phyloP scores from a whole-genome alignment of 2,329 filamentous ascomycete genomes.

The Aspergillus aculeatus region DNA sequence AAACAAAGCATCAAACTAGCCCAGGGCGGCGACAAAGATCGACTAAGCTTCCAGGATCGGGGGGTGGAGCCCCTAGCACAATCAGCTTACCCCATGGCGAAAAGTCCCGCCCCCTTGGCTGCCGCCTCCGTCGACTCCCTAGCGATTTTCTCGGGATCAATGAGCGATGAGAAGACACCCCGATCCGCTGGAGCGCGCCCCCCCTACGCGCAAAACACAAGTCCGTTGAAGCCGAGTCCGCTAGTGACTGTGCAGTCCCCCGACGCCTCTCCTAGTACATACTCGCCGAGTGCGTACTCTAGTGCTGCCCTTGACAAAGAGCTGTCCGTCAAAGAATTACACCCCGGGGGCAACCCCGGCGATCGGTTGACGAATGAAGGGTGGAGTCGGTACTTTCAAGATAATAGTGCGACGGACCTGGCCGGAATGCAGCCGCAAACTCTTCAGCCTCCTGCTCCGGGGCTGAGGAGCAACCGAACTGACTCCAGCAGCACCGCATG shows the following conservation, averaged over 20 bases:
- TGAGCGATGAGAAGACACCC: constrained; percentile 33
- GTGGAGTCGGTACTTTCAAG: constrained; percentile 51
- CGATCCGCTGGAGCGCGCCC: constrained; percentile 22
- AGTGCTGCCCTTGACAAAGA: constrained; percentile 22
- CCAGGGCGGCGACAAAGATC: constrained; percentile 58
- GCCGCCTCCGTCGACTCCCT: constrained; percentile 39
- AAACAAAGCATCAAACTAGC: constrained; percentile 52
- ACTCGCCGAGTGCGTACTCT: constrained; percentile 24
- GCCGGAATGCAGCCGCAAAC: constrained; percentile 21
- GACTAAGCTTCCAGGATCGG: constrained; percentile 46
- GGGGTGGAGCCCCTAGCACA: constrained; percentile 45
- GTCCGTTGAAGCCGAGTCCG: constrained; percentile 25
- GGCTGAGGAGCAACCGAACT: constrained; percentile 38
- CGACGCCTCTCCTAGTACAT: constrained; percentile 22
- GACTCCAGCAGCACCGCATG: constrained; percentile 33
- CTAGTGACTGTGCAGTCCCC: constrained; percentile 33
- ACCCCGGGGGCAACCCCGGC: constrained; percentile 25
- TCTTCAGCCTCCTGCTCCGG: constrained; percentile 21
- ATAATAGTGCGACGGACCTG: constrained; percentile 32
- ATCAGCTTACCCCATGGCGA: constrained; percentile 46
- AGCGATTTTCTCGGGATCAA: constrained; percentile 42
- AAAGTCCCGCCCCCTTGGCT: constrained; percentile 38
- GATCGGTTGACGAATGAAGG: constrained; percentile 48
- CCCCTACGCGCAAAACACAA: constrained; percentile 20
- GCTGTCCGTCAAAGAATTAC: constrained; percentile 16